A percentile compares a stretch with the other conserved stretches of the same genome.
Evolutionary conservation across 306 rosid genomes (phyloP).

Genomic region (Inga leiocalycina): DNA sequence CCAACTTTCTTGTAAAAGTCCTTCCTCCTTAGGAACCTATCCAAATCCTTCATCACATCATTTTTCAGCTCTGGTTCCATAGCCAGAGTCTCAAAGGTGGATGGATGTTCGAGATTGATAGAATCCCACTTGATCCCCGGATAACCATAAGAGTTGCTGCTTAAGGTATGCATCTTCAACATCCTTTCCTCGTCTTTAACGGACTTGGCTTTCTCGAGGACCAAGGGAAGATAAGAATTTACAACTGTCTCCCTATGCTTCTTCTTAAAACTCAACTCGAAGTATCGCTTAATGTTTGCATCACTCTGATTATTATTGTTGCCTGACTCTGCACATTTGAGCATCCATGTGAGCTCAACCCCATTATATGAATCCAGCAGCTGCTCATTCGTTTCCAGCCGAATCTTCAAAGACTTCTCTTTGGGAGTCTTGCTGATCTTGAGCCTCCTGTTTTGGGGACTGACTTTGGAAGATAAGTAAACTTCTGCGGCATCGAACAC

Average conservation of each 20-base stretch:
- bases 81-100: conserved; percentile 78
- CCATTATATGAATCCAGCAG: conserved; percentile 51
- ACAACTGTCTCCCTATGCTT: conserved; percentile 45
- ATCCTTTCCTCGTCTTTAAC: conserved; percentile 53
- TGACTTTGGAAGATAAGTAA: conserved; percentile 60
- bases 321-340: conserved; percentile 42
- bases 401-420: conserved; percentile 58
- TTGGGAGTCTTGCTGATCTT: conserved; percentile 60
- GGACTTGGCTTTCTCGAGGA: conserved; percentile 52
- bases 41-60: conserved; percentile 55
- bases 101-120: conserved; percentile 80
- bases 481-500: conserved; percentile 74
- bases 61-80: conserved; percentile 62
- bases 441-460: conserved; percentile 56
- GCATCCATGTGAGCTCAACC: conserved; percentile 51
- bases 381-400: conserved; percentile 67
- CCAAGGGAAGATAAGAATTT: conserved; percentile 51
- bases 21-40: conserved; percentile 71
- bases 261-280: conserved; percentile 69
- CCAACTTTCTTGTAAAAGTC: conserved; percentile 84
- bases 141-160: conserved; percentile 25
- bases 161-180: conserved; percentile 72
- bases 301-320: conserved; percentile 36
- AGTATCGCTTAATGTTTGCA: conserved; percentile 30
- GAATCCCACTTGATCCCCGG: conserved; percentile 64